Percentiles rank a stretch among this genome's conserved stretches.
phyloP scores from a whole-genome alignment of 2,329 filamentous ascomycete species.

The Neofusicoccum kwambonambiense region DNA sequence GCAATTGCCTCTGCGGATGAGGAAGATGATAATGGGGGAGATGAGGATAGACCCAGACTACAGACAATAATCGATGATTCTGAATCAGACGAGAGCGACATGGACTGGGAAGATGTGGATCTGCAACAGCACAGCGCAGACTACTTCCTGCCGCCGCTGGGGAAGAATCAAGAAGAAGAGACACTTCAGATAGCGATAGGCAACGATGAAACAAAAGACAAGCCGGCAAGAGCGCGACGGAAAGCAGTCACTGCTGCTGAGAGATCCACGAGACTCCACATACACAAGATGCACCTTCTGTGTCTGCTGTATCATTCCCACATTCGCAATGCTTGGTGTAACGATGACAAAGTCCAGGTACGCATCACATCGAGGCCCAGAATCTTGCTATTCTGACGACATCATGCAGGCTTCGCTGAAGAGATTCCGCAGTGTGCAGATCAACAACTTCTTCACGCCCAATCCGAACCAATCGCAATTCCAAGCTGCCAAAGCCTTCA shows the following conservation, averaged over 20 bases:
- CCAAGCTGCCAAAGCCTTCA: constrained; percentile 70
- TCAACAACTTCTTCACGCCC: constrained; percentile 67
- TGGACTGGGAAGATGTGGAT: constrained; percentile 63
- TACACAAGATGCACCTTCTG: constrained; percentile 85
- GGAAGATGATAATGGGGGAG: constrained; percentile 23
- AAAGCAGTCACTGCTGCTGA: constrained; percentile 58
- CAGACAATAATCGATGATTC: constrained; percentile 46
- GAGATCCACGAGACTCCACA: constrained; percentile 62
- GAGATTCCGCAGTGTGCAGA: constrained; percentile 64
- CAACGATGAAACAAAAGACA: constrained; percentile 29
- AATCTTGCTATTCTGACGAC: neutral
- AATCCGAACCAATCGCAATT: constrained; percentile 68
- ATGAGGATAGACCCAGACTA: constrained; percentile 25
- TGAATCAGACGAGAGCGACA: constrained; percentile 53
- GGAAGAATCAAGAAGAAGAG: constrained; percentile 34
- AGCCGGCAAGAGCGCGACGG: constrained; percentile 40
- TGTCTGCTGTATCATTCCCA: constrained; percentile 78
- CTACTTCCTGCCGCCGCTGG: constrained; percentile 22
- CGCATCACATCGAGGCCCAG: neutral
- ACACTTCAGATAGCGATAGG: constrained; percentile 41
- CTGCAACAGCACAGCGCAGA: constrained; percentile 29
- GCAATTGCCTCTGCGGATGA: constrained; percentile 17
- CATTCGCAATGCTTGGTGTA: constrained; percentile 85
- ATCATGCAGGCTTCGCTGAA: constrained; percentile 23
- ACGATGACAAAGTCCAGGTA: constrained; percentile 67